Base-by-base conservation (phyloP, 2,329 filamentous ascomycete genomes). In the Zymoseptoria brevis region DNA sequence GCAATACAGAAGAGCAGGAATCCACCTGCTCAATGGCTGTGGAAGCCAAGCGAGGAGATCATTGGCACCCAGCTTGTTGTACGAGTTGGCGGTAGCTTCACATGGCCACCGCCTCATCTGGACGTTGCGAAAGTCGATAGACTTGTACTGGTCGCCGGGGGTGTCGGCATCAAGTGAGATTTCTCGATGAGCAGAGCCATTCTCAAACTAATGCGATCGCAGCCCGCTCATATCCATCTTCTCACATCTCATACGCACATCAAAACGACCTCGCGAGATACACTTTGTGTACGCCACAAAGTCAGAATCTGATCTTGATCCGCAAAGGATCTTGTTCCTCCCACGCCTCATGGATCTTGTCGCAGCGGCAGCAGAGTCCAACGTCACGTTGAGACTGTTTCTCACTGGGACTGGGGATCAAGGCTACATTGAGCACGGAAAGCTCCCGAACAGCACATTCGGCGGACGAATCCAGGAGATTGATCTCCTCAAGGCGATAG, bases 1-100 rank as follows among this genome's bases (percentile, higher is more conserved):
- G 90, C 90, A 0, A 81, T 96, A 21, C 89, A 94, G 68, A 77
- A 81, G 29, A 87, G 88, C 1, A 75, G 77, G 1, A 95, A 91
- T 66, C 86, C 87, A 0, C 80, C 88, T 0, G 89, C 89, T 0
- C 83, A 83, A 54, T 96, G 87, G 85, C 80, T 96, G 4, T 95
- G 88, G 87, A 80, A 76, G 52, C 74, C 81, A 0, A 63, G 68
- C 2, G 68, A 76, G 1, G 74, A 83, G 9, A 85, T 94, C 55
- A 63, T 88, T 1, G 80, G 82, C 1, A 75, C 78, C 9, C 75
- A 80, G 54, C 74, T 96, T 13, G 75, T 75, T 1, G 84, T 96
- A 29, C 82, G 90, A 29, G 83, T 94, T 1, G 91, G 91, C 1
- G 91, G 91, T 0, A 86, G 84, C 65, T 96, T 96, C 68, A 81